Percentiles rank a stretch among this genome's conserved stretches.
phyloP scores from a whole-genome alignment of 306 rosid species.

The Gastrolobium villosum region DNA sequence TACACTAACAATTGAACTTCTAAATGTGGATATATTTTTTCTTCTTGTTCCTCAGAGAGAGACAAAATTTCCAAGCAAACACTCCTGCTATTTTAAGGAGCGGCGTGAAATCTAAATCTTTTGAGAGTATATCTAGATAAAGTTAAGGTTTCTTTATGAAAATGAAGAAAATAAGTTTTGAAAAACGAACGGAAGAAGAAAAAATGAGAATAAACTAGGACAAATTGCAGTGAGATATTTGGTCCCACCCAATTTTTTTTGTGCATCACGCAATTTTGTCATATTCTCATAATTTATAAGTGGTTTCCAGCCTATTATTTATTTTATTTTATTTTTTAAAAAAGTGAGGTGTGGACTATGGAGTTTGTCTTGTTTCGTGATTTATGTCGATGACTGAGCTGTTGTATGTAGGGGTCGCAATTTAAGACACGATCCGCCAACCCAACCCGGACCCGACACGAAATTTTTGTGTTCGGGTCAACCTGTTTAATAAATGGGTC shows the following conservation, averaged over 20 bases:
- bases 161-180: not conserved
- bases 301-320: constrained; percentile 41
- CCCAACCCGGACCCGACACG: no score
- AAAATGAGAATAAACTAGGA: constrained; percentile 11
- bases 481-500: no score
- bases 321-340: no score
- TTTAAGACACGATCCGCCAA: no score
- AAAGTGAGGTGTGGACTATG: not conserved
- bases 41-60: not conserved
- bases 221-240: constrained; percentile 32
- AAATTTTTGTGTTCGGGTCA: no score
- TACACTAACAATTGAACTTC: not conserved
- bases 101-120: not conserved
- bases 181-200: constrained; percentile 5
- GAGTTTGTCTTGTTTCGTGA: constrained; percentile 38
- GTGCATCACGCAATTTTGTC: no score
- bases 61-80: not conserved
- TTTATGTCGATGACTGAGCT: not conserved
- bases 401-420: no score
- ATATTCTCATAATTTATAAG: not conserved
- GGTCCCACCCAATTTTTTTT: no score
- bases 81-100: not conserved
- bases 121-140: not conserved
- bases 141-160: not conserved
- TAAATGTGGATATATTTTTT: not conserved